Percentiles rank a stretch among this genome's conserved stretches.
Conservation (phyloP, 73 alveolate genomes). For the Paramecium pentaurelia region DNA sequence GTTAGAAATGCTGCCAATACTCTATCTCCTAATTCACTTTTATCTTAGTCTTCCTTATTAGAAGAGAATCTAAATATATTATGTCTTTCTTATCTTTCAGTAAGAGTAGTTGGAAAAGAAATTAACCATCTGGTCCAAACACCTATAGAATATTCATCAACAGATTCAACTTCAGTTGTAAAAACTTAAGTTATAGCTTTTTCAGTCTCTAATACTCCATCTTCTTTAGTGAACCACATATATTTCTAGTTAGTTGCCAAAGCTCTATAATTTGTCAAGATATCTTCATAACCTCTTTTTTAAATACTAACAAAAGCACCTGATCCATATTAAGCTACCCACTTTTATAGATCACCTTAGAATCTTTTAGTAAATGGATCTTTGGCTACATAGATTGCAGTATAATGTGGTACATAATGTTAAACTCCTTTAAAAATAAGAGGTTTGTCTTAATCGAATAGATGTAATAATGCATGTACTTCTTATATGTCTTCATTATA, state of each 20-base stretch:
- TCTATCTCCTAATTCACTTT: conserved; percentile 24
- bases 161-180: conserved; percentile 4
- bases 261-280: neutral
- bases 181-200: neutral
- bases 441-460: neutral
- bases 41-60: conserved; percentile 14
- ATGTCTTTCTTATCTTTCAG: conserved; percentile 15
- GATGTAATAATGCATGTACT: neutral
- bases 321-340: neutral
- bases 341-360: neutral
- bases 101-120: conserved; percentile 4
- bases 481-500: neutral
- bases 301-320: neutral
- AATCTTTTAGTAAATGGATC: conserved; percentile 17
- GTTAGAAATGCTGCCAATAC: neutral
- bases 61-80: neutral
- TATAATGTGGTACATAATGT: conserved; percentile 19
- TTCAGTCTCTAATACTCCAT: neutral
- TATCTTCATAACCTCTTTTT: conserved; percentile 29
- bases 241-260: neutral
- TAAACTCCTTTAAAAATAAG: neutral
- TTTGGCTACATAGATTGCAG: neutral
- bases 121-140: conserved; percentile 39
- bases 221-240: neutral
- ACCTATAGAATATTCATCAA: conserved; percentile 19